Base-by-base conservation (phyloP, 2,329 filamentous ascomycete genomes). In the Helotiales sp. region DNA sequence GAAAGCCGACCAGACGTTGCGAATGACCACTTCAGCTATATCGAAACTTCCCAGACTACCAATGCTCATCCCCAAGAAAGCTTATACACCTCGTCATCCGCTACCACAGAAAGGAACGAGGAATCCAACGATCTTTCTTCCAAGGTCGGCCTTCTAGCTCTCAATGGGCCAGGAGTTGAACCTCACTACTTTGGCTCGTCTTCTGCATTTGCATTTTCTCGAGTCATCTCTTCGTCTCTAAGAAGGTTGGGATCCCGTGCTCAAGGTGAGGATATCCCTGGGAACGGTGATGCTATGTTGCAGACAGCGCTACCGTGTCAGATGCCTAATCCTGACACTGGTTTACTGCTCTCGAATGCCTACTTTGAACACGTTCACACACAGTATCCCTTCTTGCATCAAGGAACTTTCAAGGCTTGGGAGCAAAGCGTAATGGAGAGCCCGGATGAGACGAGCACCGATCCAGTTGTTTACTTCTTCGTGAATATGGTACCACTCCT, bases 141-240 rank as follows among this genome's bases (percentile, higher is more conserved):
- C 15, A 69, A 74, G 44, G 72, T 73, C 7, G 71, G 66, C 8
- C 51, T 73, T n/a, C 58, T 74, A 8, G 68, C 66, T 44, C 52
- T 73, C 1, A 67, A 65, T 33, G 70, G 71, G 2, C 66, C 72
- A 2, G 72, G 72, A 1, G 60, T 68, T 1, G 71, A 74, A 64
- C 71, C 72, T 12, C 72, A 73, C 22, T 74, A 74, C 58, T 72
- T 75, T 38, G 72, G 73, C 0, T 63, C 72, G 2, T 75, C 73
- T 0, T 75, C 71, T 1, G 69, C 70, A 2, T 59, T 74, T 8
- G 68, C 69, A 0, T 73, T 74, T 46, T 69, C 68, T 24, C 63
- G 66, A 17, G 60, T 72, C n/a, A 61, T 67, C 13, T 67, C 66
- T 33, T 59, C 67, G 8, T 60, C 66, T 34, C 31, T 34, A 15